Base-by-base conservation (phyloP, 768 basidiomycete species). In the Tricholoma matsutake region DNA sequence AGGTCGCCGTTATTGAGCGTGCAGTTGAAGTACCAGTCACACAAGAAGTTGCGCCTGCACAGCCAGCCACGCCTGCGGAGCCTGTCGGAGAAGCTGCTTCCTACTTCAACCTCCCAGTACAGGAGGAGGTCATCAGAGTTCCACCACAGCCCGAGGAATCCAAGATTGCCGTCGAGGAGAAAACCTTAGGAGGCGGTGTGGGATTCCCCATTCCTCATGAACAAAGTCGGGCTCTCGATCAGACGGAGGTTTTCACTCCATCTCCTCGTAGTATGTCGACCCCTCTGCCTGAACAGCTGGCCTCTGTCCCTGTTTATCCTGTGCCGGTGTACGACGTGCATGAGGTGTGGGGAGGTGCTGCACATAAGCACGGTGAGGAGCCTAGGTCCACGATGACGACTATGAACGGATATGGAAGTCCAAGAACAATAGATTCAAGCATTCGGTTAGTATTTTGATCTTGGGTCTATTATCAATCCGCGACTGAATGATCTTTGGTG, bases 291-390 rank as follows among this genome's bases (percentile, higher is more conserved):
- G 32, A 56, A n/a, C 61, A 53, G 28, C 8, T 51, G 6, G 58
- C 59, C 39, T 63, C 65, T 34, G 58, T 52, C 10, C 32, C 54
- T 41, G 28, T 58, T 28, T 61, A 59, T 22, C 34, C 62, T 20
- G 54, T 61, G 9, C 62, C 63, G 16, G 29, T 63, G 10, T 65
- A 60, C 35, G 65, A 64, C 4, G 41, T 57, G n/a, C 53, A 63
- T 1, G 64, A 69, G 34, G 64, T 67, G 8, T 69, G 68, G 68
- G 62, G 67, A 13, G 65, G 61, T 14, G 34, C 47, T 28, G 20
- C 41, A 20, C 47, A 34, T 29, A 37, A 35, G 29, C 18, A 58
- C 22, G 59, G 16, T 5, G 57, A 56, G 47, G 60, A 59, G 31
- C 32, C 51, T 43, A 60, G 43, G 54, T 47, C 49, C 29, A 31